Conservation (phyloP, 108 stramenopile genomes). For the Cyclotella distinguenda region DNA sequence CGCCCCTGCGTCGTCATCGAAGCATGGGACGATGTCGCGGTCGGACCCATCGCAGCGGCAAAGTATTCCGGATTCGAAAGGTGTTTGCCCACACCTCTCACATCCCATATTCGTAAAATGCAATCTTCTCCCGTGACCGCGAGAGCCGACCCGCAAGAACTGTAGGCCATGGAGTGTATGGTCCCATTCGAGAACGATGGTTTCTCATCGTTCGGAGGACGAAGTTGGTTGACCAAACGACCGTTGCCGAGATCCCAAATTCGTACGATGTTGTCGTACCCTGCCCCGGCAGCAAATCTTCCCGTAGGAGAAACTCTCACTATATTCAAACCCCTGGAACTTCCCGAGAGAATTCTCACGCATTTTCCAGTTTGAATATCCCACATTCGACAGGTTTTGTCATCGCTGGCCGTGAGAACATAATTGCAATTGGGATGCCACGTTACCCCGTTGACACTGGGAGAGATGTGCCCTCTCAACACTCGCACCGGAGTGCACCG, state of each 20-base stretch:
- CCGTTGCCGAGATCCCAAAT: conserved; percentile 87
- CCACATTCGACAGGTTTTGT: conserved; percentile 94
- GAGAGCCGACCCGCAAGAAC: conserved; percentile 77
- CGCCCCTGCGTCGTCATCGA: conserved; percentile 14
- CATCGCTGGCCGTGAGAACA: conserved; percentile 87
- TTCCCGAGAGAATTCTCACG: conserved; percentile 87
- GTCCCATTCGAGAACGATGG: conserved; percentile 30
- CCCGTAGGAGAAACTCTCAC: conserved; percentile 77
- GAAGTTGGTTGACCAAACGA: conserved; percentile 74
- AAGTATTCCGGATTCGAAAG: conserved; percentile 49
- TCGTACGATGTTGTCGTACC: conserved; percentile 66
- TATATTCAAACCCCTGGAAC: conserved; percentile 63
- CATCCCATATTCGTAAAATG: conserved; percentile 82
- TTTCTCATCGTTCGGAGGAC: conserved; percentile 21
- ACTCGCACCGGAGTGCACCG: conserved; percentile 84
- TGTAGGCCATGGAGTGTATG: conserved; percentile 70
- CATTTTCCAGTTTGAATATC: conserved; percentile 92
- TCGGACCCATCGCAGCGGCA: conserved; percentile 35
- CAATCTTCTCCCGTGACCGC: conserved; percentile 82
- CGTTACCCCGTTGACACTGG: conserved; percentile 83
- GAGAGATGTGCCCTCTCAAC: conserved; percentile 89
- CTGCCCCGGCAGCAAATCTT: conserved; percentile 70
- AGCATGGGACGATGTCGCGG: conserved; percentile 29
- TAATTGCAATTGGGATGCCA: conserved; percentile 98
- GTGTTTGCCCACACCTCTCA: conserved; percentile 51